A percentile compares a stretch with the other conserved stretches of the same genome.
Conservation (phyloP, 2,329 filamentous ascomycete genomes). For the Fonsecaea erecta region DNA sequence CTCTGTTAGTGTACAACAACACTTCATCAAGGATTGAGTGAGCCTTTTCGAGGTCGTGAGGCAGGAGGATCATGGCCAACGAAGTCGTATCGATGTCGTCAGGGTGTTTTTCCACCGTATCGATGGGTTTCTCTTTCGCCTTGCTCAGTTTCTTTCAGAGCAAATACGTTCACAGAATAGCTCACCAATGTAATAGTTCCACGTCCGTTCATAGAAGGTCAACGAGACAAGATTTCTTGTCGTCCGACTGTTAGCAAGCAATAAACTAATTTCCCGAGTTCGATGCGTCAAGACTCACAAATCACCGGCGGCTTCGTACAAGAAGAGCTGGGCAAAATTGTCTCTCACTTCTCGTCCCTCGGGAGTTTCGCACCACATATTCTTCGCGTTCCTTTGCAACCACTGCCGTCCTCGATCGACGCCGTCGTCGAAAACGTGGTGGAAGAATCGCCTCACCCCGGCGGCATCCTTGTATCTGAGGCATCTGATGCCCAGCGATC, state of each 20-base stretch:
- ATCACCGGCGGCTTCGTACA: conserved; percentile 16
- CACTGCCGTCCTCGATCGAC: conserved; percentile 6
- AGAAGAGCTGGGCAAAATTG: conserved; percentile 21
- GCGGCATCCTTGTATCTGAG: conserved; percentile 5
- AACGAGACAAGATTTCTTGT: conserved; percentile 14
- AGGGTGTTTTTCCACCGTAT: conserved; percentile 12
- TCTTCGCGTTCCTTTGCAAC: conserved; percentile 14
- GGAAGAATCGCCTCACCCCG: conserved; percentile 7
- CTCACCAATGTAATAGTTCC: conserved; percentile 22
- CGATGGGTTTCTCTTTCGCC: conserved; percentile 10
- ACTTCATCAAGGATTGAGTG: conserved; percentile 15
- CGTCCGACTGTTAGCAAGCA: not conserved
- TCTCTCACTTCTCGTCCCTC: conserved; percentile 19
- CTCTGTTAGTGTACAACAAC: conserved; percentile 2
- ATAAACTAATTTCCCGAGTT: not conserved
- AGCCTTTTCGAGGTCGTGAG: conserved; percentile 11
- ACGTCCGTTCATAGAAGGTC: conserved; percentile 17
- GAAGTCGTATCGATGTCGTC: conserved; percentile 19
- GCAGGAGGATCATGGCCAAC: conserved; percentile 13
- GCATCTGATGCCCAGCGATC: conserved; percentile 16
- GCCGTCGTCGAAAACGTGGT: conserved; percentile 11
- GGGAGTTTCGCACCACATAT: conserved; percentile 14
- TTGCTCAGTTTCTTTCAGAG: not conserved
- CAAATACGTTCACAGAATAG: not conserved
- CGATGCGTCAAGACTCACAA: not conserved